Base-by-base conservation (phyloP, 2,329 filamentous ascomycete species). In the Trichoderma sp. region DNA sequence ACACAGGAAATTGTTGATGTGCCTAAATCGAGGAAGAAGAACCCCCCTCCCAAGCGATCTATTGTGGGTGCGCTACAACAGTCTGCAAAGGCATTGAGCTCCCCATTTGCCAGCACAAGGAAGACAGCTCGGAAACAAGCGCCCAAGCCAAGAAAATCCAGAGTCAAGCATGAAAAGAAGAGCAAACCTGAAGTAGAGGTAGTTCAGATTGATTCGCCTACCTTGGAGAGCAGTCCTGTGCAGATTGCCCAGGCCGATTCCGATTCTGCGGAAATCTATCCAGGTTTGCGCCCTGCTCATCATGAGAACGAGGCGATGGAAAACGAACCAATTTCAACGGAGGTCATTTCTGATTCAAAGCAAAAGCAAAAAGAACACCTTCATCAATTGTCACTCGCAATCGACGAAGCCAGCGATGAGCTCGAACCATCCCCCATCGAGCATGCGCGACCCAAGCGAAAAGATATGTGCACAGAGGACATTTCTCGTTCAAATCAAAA, bases 1-100 rank as follows among this genome's bases (percentile, higher is more conserved):
- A 80, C 76, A 6, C 74, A 77, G 13, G 70, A 74, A 7, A 71
- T 79, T 2, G 75, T 73, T 29, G 71, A 74, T 5, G 21, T 55
- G 5, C 63, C 68, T 7, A 47, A 10, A 29, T 55, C 57, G 4
- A 72, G 67, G 24, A 66, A 66, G 19, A 27, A 59, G 7, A 55
- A 13, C 1, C 58, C 67, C 2, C 35, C 64, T 10, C 16, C 24
- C 1, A 71, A 60, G 31, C 11, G 40, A 57, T 60, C 70, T 0
- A 68, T 75, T 5, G 71, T 75, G 6, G 70, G 21, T 5, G 71
- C 65, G 1, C 43, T 76, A 43, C 69, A 47, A n/a, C 69, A 73
- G n/a, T 65, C 71, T 4, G 59, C 62, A 7, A 64, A 70, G 53
- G 40, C 59, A 1, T 72, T 72, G 19, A 71, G 63, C 8, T 75